phyloP scores from a whole-genome alignment of 1,139 yeast species.

The Tardiomyces blankii region DNA sequence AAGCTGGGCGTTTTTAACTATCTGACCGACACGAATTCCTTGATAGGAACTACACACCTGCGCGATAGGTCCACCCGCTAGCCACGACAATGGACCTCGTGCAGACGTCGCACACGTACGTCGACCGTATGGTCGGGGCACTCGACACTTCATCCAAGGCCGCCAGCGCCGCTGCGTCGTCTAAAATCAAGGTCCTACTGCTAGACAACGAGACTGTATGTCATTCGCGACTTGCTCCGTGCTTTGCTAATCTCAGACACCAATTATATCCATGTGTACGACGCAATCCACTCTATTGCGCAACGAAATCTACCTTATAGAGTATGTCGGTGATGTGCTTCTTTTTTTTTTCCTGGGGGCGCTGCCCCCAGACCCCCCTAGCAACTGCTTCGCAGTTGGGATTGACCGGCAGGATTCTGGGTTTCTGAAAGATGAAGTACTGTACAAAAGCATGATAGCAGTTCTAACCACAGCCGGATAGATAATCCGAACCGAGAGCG shows the following conservation, averaged over 20 bases:
- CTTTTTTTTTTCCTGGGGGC: not conserved
- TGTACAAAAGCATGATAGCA: no score
- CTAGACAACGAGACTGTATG: slow-evolving; percentile 56
- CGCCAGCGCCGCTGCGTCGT: slow-evolving; percentile 15
- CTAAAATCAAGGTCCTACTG: slow-evolving; percentile 56
- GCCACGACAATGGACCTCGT: slow-evolving; percentile 46
- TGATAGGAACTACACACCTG: no score
- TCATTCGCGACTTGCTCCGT: not conserved
- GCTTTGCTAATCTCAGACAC: slow-evolving; percentile 27
- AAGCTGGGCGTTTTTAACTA: no score
- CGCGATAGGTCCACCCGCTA: no score
- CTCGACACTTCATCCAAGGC: slow-evolving; percentile 9
- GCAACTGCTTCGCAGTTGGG: no score
- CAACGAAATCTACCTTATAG: slow-evolving; percentile 74
- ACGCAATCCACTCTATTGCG: slow-evolving; percentile 78
- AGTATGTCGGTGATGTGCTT: slow-evolving; percentile 19
- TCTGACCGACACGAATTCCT: no score
- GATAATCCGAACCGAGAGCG: slow-evolving; percentile 57
- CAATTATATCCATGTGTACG: slow-evolving; percentile 73
- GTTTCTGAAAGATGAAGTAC: no score
- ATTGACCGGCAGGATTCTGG: no score
- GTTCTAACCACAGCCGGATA: slow-evolving; percentile 25
- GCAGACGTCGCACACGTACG: slow-evolving; percentile 39
- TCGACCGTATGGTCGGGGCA: slow-evolving; percentile 34
- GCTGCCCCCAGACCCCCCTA: no score